Conservation (phyloP, 2,329 filamentous ascomycete genomes). For the Pseudocercospora macadamiae region DNA sequence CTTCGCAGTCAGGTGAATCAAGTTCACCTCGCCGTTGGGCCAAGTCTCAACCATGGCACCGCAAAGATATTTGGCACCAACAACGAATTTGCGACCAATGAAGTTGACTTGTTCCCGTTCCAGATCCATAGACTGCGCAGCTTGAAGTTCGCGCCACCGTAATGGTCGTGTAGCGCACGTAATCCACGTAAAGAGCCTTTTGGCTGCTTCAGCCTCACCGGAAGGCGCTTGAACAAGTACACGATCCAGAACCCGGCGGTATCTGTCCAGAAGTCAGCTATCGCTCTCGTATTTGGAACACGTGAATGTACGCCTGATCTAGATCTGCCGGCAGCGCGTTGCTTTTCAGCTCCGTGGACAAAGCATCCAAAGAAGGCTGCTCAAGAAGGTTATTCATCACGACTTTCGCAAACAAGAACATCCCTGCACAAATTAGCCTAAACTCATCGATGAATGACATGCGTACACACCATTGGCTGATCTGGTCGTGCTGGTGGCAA, state of each 20-base stretch:
- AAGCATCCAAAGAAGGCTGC: background rate
- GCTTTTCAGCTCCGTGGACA: background rate
- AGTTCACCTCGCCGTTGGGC: constrained; percentile 4
- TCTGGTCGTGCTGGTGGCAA: background rate
- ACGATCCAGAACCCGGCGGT: constrained; percentile 1
- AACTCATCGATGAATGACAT: too few relatives aligned
- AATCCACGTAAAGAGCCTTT: too few relatives aligned
- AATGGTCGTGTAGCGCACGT: constrained; percentile 14
- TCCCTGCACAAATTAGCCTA: too few relatives aligned
- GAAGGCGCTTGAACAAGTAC: background rate
- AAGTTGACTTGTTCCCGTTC: constrained; percentile 1
- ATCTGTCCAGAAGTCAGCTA: background rate
- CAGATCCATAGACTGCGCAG: constrained; percentile 9
- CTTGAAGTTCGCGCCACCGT: constrained; percentile 20
- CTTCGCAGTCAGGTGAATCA: constrained; percentile 6
- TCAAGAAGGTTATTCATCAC: constrained; percentile 16
- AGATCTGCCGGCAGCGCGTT: constrained; percentile 2
- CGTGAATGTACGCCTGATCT: constrained; percentile 12
- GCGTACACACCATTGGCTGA: background rate
- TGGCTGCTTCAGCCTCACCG: constrained; percentile 10
- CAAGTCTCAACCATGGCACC: constrained; percentile 14
- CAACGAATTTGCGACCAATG: background rate
- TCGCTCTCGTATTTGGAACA: background rate
- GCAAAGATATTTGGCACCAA: constrained; percentile 15
- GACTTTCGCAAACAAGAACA: constrained; percentile 21